Evolutionary conservation across 441 rosid genomes (phyloP), one percentile per base, ranked within the genome.

Genomic region (Dalechampia spathulata): DNA sequence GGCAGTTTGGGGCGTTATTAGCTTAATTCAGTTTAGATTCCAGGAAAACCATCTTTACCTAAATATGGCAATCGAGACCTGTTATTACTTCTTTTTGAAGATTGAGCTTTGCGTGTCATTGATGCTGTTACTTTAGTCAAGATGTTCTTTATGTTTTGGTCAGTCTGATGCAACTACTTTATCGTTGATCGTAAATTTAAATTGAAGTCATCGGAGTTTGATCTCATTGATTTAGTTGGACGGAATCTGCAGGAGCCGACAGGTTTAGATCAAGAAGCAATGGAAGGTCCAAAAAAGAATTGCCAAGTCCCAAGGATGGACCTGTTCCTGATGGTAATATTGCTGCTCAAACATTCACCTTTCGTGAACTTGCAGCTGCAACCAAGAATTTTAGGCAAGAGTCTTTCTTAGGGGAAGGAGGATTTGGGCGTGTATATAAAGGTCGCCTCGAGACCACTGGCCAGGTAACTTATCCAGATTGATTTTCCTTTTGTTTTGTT

Each of bases 391-490:
- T 93, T 65, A 81, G 80, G 72, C 88, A 90, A 1, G 99, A 93
- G 65, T 85, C 79, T 52, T 93, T 89, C 77, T 42, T 93, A 56
- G 99, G 99, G 10, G 99, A 89, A 89, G 99, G 99, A 40, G 97
- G 99, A 19, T 93, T 93, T 30, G 99, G 99, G 9, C 97, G 78
- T 58, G 99, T 93, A 17, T 87, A 92, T 74, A 92, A 83, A 66
- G 99, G 99, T 22, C 70, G 51, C 45, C 95, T 93, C 16, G 95
- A 86, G 68, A 83, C 75, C 80, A 83, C 97, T 26, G 92, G 90
- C 63, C 99, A 93, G 96, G 99, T 93, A 73, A 59, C 53, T 48
- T 41, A 21, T 59, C 23, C 23, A 4, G 17, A 20, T 15, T n/a
- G 19, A 0, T 17, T 15, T 17, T 10, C n/a, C n/a, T 17, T 15